Base-by-base conservation (phyloP, 495 filamentous ascomycete species). In the Chaetomium cochliodes region DNA sequence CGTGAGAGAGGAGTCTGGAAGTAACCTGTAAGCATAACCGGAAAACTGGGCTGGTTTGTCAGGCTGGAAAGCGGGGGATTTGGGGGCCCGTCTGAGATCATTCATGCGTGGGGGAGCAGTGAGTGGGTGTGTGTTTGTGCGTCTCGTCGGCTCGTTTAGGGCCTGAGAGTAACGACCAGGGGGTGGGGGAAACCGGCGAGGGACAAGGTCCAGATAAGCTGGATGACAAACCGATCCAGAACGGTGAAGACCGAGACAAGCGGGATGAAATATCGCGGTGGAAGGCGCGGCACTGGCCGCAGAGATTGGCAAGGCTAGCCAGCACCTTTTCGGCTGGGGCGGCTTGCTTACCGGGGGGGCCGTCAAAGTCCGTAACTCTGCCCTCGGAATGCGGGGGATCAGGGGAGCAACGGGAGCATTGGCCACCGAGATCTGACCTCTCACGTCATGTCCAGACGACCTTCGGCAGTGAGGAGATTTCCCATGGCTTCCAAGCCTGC, bases 1-100 rank as follows among this genome's bases (percentile, higher is more conserved):
- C 83, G 74, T 89, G 81, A 62, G 88, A 89, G 66, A 96, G 84
- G 66, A 93, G 86, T 79, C 91, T 92, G 55, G 65, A 44, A 12
- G 49, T 26, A 25, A 46, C 55, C 55, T 44, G 52, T 62, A 41
- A 64, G 54, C 47, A 42, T 60, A 53, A 39, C 5, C 6, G 20
- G 49, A 57, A 58, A 37, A 22, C 50, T 2, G 25, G 30, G 47
- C 22, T 44, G 59, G 58, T 58, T 51, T 60, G 41, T 63, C 60
- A 55, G 50, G 65, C 53, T 23, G n/a, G 58, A 30, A 25, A 15
- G 54, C 46, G 39, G 37, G 55, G 26, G 20, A 28, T 15, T 60
- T 66, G 33, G 60, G 65, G 65, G 65, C 16, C 16, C 23, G 28
- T 55, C 30, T 55, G 51, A 44, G 39, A 26, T 51, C 67, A 62